These are phyloP conservation scores for Trametes coccinea DNA, from an alignment of 768 basidiomycete genomes.

Conservation along the genomic window DNA sequence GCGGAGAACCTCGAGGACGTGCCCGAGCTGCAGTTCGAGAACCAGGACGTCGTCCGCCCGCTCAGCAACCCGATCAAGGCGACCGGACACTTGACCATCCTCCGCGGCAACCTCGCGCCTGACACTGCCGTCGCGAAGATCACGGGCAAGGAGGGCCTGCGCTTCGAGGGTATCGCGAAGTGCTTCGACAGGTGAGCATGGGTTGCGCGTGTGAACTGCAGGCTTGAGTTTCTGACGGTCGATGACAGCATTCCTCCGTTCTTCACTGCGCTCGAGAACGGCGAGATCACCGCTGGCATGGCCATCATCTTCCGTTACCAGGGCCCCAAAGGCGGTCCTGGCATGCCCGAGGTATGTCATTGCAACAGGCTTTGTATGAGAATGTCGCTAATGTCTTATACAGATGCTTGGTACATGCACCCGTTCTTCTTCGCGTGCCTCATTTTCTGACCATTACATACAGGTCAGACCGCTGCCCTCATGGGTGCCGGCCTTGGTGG, in stretches of 20 bases:
- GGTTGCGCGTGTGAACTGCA: too few species aligned
- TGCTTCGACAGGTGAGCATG: conserved; percentile 67
- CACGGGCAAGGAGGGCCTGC: conserved; percentile 88
- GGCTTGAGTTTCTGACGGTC: background rate
- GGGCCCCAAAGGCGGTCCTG: conserved; percentile 89
- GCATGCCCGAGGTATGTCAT: conserved; percentile 74
- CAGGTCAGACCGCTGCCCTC: conserved; percentile 80
- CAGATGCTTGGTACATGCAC: conserved; percentile 46
- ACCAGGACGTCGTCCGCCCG: conserved; percentile 74
- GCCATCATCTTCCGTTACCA: conserved; percentile 85
- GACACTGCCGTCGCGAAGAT: conserved; percentile 89
- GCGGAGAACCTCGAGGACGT: conserved; percentile 85
- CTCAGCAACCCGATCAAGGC: conserved; percentile 79
- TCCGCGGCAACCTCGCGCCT: conserved; percentile 88
- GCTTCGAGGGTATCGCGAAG: conserved; percentile 79
- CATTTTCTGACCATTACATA: background rate
- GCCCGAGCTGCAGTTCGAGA: conserved; percentile 64
- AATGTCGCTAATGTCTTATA: conserved; percentile 1
- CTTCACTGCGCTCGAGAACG: conserved; percentile 69
- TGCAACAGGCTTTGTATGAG: background rate
- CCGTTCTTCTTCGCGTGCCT: background rate
- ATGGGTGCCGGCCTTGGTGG: conserved; percentile 81
- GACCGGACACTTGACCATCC: conserved; percentile 84
- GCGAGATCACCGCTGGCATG: conserved; percentile 74
- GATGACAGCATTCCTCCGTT: conserved; percentile 59